A percentile compares a stretch with the other conserved stretches of the same genome.
These are phyloP conservation scores for Breynia disticha DNA, from an alignment of 441 rosid genomes.

Conservation along the genomic window DNA sequence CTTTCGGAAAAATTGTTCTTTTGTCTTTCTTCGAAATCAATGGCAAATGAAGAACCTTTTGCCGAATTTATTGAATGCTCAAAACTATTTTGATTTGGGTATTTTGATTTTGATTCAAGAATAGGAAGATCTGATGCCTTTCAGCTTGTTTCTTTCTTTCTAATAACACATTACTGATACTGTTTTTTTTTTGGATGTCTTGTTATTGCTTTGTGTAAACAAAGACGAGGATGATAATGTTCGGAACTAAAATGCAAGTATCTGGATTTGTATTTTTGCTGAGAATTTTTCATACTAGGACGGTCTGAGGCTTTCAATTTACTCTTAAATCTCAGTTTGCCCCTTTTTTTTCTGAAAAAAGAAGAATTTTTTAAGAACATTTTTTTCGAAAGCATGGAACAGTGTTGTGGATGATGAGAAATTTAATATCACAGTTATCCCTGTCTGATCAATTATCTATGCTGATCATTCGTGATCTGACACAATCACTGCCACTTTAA, in stretches of 20 bases:
- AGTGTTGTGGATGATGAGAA: constrained; percentile 29
- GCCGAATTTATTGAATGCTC: constrained; percentile 17
- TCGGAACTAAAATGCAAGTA: background rate
- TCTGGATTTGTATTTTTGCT: background rate
- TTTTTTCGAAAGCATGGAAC: background rate
- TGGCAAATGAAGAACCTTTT: constrained; percentile 30
- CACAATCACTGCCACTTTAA: constrained; percentile 7
- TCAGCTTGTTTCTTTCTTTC: background rate
- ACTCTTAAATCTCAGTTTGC: background rate
- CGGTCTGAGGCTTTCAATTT: constrained; percentile 36
- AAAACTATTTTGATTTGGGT: constrained; percentile 10
- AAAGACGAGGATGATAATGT: constrained; percentile 21
- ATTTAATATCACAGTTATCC: constrained; percentile 32
- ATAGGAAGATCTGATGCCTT: constrained; percentile 56
- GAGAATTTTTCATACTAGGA: constrained; percentile 27
- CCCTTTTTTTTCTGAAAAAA: background rate
- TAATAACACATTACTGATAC: too few relatives aligned
- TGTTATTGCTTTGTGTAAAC: too few relatives aligned
- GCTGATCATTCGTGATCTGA: constrained; percentile 30
- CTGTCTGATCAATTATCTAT: constrained; percentile 25
- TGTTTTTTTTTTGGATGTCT: too few relatives aligned
- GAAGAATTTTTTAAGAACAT: too few relatives aligned
- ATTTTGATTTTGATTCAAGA: constrained; percentile 25
- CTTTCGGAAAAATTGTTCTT: too few relatives aligned
- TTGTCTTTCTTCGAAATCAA: background rate